A percentile compares a stretch with the other conserved stretches of the same genome.
These are phyloP conservation scores for Sugiyamaella grinbergsii DNA, from an alignment of 1,139 yeast genomes.

Conservation along the genomic window DNA sequence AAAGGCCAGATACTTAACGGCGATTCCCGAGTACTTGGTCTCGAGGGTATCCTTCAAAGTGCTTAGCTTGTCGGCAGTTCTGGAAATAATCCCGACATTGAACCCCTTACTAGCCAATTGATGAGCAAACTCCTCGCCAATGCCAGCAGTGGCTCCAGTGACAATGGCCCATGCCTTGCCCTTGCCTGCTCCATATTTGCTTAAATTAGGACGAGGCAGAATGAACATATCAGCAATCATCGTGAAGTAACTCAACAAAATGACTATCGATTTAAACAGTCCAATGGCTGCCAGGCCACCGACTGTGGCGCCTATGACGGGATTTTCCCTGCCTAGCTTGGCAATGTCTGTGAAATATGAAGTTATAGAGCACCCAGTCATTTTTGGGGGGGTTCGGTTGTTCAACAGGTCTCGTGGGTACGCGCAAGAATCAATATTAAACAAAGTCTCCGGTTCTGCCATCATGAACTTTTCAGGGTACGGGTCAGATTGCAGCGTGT, in stretches of 20 bases:
- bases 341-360: slow-evolving; percentile 6
- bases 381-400: background rate
- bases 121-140: slow-evolving; percentile 86
- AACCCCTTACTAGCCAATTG: slow-evolving; percentile 88
- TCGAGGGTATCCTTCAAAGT: slow-evolving; percentile 64
- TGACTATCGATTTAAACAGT: slow-evolving; percentile 50
- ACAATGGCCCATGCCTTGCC: slow-evolving; percentile 75
- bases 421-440: background rate
- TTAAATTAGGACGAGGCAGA: slow-evolving; percentile 63
- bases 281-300: slow-evolving; percentile 46
- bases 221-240: slow-evolving; percentile 60
- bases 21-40: slow-evolving; percentile 55
- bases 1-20: slow-evolving; percentile 69
- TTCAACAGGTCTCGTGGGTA: background rate
- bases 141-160: slow-evolving; percentile 97
- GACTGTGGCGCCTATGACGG: slow-evolving; percentile 15
- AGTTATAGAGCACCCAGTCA: slow-evolving; percentile 2
- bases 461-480: too few species aligned
- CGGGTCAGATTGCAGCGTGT: too few species aligned
- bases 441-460: too few species aligned
- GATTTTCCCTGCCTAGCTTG: slow-evolving; percentile 5
- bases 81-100: slow-evolving; percentile 77
- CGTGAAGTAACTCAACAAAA: slow-evolving; percentile 47
- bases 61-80: slow-evolving; percentile 79
- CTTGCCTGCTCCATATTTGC: slow-evolving; percentile 64